A percentile compares a stretch with the other conserved stretches of the same genome.
Evolutionary conservation across 805 yeast species (phyloP).

Genomic region (Suhomyces prunicola): DNA sequence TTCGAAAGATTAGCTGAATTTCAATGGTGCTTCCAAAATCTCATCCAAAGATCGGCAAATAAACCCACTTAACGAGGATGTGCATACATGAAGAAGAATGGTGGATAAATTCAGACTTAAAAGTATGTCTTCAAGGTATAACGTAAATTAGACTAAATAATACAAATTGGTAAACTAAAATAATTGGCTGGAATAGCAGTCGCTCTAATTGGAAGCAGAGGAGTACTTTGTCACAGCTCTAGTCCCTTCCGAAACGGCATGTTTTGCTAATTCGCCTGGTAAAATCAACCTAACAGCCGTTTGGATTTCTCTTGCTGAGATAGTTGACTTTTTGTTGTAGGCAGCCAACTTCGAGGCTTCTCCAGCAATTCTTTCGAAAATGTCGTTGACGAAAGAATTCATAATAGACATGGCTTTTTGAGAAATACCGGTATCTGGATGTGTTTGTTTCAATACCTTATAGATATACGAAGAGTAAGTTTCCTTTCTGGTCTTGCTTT

Average conservation of each 20-base stretch:
- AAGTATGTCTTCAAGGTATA: background rate
- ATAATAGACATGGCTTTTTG: conserved; percentile 39
- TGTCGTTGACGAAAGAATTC: conserved; percentile 38
- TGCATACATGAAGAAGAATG: background rate
- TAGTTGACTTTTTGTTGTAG: conserved; percentile 39
- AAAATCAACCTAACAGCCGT: conserved; percentile 39
- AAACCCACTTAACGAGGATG: background rate
- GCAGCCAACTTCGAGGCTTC: conserved; percentile 40
- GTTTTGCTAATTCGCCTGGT: conserved; percentile 41
- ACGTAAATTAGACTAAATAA: conserved; percentile 11
- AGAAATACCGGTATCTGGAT: conserved; percentile 39
- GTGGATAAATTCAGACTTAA: background rate
- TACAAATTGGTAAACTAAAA: conserved; percentile 10
- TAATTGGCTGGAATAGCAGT: background rate
- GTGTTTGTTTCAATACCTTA: conserved; percentile 39
- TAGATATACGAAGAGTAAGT: conserved; percentile 37
- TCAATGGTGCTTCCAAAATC: too few species aligned
- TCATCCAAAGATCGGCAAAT: background rate
- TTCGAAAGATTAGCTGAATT: too few species aligned
- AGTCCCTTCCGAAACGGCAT: conserved; percentile 39
- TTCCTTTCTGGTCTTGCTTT: conserved; percentile 37
- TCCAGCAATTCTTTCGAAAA: conserved; percentile 35
- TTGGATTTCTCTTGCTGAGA: conserved; percentile 38
- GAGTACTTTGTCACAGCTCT: conserved; percentile 41
- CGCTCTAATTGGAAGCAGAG: conserved; percentile 32